phyloP scores from a whole-genome alignment of 1,284 basidiomycete genomes.

The Sutorius eximius region DNA sequence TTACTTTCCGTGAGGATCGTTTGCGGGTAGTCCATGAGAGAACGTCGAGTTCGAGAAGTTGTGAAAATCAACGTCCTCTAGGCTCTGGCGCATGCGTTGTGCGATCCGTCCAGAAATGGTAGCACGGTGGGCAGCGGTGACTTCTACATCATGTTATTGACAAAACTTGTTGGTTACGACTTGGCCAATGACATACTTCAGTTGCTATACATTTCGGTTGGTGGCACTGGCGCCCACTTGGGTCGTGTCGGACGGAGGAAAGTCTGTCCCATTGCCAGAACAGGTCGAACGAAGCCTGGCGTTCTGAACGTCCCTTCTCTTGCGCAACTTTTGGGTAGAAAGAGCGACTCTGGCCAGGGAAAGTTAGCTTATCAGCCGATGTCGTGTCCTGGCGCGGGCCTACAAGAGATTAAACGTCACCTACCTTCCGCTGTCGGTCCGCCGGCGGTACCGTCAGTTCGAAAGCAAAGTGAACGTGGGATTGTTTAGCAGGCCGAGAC shows the following conservation, averaged over 20 bases:
- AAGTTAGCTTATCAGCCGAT: not conserved
- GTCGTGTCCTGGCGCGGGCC: not conserved
- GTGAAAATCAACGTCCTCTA: constrained; percentile 1
- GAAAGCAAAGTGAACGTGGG: constrained; percentile 27
- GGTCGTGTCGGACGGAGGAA: constrained; percentile 13
- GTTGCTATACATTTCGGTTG: not conserved
- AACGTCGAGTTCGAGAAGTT: not conserved
- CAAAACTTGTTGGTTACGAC: not conserved
- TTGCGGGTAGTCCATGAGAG: not conserved
- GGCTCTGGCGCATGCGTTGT: not conserved
- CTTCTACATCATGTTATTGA: not conserved
- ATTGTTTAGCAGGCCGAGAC: not conserved
- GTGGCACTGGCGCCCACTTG: not conserved
- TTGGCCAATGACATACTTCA: constrained; percentile 5
- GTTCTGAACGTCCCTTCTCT: constrained; percentile 34
- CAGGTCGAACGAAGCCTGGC: constrained; percentile 36
- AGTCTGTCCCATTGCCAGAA: constrained; percentile 36
- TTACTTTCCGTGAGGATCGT: not conserved
- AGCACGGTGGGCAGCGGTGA: not conserved
- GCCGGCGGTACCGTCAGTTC: constrained; percentile 20
- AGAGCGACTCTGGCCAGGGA: constrained; percentile 23
- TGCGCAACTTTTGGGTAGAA: constrained; percentile 44
- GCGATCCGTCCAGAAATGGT: not conserved
- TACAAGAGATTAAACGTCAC: not conserved
- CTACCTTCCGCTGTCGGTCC: constrained; percentile 25